Conservation (phyloP, 495 filamentous ascomycete genomes). For the Xylaria castorea region DNA sequence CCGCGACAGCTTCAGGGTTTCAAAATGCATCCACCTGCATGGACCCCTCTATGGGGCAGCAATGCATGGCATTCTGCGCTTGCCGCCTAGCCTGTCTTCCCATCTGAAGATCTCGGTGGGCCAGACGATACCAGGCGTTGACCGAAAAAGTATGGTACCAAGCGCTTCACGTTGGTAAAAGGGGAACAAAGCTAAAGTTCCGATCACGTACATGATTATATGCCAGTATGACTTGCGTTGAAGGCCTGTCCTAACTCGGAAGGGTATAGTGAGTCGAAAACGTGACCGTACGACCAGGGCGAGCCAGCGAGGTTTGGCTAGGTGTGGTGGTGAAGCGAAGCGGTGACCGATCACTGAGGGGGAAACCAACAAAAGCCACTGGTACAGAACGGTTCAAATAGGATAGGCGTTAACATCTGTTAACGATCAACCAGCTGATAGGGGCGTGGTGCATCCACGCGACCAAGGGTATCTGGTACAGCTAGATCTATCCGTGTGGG, state of each 20-base stretch:
- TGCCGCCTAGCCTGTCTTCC: not conserved
- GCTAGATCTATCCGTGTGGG: constrained; percentile 27
- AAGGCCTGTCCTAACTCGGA: constrained; percentile 13
- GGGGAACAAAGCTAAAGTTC: not conserved
- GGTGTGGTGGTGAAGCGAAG: constrained; percentile 25
- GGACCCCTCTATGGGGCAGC: constrained; percentile 27
- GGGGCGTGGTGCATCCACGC: constrained; percentile 27
- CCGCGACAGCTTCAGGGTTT: constrained; percentile 18
- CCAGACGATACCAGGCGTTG: not conserved
- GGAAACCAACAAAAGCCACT: constrained; percentile 5
- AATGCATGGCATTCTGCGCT: constrained; percentile 27
- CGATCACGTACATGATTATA: constrained; percentile 22
- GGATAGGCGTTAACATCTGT: not conserved
- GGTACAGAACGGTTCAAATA: not conserved
- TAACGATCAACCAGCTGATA: constrained; percentile 16
- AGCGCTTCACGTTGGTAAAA: not conserved
- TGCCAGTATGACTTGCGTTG: constrained; percentile 30
- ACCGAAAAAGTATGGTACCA: constrained; percentile 2
- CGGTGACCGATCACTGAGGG: constrained; percentile 22
- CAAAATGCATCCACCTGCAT: constrained; percentile 15
- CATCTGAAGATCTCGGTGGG: constrained; percentile 15
- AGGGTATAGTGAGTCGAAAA: not conserved
- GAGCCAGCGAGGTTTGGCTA: not conserved
- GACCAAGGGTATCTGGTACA: constrained; percentile 20
- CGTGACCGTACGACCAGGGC: not conserved